These are phyloP conservation scores for Leccinum ochraceum DNA, from an alignment of 768 basidiomycete species.

Conservation along the genomic window DNA sequence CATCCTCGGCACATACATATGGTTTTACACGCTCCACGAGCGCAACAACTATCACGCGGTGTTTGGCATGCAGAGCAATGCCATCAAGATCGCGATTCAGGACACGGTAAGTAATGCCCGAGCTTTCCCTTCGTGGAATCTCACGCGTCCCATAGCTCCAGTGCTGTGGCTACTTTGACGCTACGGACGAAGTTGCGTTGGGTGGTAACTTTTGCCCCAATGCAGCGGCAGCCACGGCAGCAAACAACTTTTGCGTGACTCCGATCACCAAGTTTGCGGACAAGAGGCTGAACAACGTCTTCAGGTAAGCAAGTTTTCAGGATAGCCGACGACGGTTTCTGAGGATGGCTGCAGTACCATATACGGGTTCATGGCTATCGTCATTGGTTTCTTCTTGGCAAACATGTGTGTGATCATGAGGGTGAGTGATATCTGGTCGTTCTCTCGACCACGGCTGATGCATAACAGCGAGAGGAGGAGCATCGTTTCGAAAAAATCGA, in stretches of 20 bases:
- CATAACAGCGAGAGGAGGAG: conserved; percentile 65
- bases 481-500: conserved; percentile 90
- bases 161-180: conserved; percentile 87
- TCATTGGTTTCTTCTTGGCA: conserved; percentile 73
- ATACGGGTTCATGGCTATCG: conserved; percentile 84
- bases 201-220: conserved; percentile 64
- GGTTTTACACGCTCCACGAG: conserved; percentile 80
- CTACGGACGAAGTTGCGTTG: conserved; percentile 55
- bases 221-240: conserved; percentile 36
- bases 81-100: conserved; percentile 61
- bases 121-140: background rate
- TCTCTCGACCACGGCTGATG: conserved; percentile 6
- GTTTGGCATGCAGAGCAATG: conserved; percentile 50
- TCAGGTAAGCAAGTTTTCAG: conserved; percentile 59
- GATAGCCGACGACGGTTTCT: background rate
- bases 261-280: conserved; percentile 70
- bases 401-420: conserved; percentile 86
- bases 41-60: conserved; percentile 62
- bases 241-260: conserved; percentile 67
- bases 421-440: conserved; percentile 37
- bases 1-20: conserved; percentile 69
- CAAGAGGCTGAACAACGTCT: conserved; percentile 72
- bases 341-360: conserved; percentile 44
- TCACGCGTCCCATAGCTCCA: conserved; percentile 48
- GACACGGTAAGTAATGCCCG: conserved; percentile 54